Conservation (phyloP, 192 early-diverging fungal genomes). For the Chytriomyces sp. region DNA sequence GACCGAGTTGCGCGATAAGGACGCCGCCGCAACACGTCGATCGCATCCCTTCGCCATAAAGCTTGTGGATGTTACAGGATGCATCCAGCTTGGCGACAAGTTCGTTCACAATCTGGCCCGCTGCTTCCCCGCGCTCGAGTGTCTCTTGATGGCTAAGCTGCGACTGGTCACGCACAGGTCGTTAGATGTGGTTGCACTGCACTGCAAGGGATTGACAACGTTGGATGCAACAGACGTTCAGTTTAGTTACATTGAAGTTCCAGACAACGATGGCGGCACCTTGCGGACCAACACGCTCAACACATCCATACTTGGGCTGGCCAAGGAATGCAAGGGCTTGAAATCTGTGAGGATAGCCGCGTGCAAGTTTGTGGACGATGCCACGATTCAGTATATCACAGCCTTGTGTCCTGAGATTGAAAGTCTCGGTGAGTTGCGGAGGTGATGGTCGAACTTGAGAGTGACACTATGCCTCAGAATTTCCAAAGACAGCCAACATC, state of each 20-base stretch:
- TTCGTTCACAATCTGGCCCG: conserved; percentile 10
- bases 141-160: background rate
- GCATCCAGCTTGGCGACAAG: background rate
- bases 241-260: background rate
- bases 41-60: background rate
- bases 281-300: background rate
- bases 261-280: background rate
- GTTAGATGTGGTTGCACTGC: background rate
- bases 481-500: conserved; percentile 26
- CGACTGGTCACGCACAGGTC: background rate
- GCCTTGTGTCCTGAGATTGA: conserved; percentile 16
- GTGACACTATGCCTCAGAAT: background rate
- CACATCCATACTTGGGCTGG: background rate
- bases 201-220: conserved; percentile 5
- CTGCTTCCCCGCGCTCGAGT: conserved; percentile 1
- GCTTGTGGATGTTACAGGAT: conserved; percentile 3
- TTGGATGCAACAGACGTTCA: conserved; percentile 4
- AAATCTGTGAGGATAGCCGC: conserved; percentile 10
- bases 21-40: background rate
- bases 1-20: background rate
- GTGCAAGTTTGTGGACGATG: conserved; percentile 24
- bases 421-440: conserved; percentile 1
- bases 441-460: background rate
- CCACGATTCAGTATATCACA: background rate
- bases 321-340: conserved; percentile 24